These are phyloP conservation scores for grape (Vitis vinifera) DNA, from an alignment of 164 flowering plant species.

Conservation along the genomic window DNA sequence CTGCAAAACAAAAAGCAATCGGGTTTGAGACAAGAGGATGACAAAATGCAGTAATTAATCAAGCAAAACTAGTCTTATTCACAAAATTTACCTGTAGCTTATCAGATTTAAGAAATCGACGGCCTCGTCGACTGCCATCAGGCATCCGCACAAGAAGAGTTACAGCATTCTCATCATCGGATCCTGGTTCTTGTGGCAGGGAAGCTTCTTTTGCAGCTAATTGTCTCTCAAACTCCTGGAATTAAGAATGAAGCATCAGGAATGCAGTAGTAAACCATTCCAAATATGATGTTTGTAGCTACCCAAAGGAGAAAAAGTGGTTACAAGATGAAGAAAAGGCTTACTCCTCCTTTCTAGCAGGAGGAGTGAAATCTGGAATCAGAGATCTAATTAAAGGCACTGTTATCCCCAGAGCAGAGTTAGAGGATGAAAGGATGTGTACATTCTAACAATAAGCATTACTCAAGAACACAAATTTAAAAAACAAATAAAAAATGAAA, in stretches of 20 bases:
- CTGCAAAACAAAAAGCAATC: conserved; percentile 43
- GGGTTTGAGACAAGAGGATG: not conserved
- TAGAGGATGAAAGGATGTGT: too few species aligned
- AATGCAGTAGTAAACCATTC: not conserved
- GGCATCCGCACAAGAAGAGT: conserved; percentile 91
- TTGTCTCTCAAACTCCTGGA: conserved; percentile 77
- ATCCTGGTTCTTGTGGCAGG: conserved; percentile 77
- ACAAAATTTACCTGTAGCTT: conserved; percentile 61
- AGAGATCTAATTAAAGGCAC: too few species aligned
- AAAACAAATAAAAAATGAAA: too few species aligned
- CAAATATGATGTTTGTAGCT: not conserved
- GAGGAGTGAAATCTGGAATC: too few species aligned
- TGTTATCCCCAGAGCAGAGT: too few species aligned
- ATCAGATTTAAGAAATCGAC: conserved; percentile 80
- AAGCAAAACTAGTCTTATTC: not conserved
- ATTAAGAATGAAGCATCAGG: conserved; percentile 12
- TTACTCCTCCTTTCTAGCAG: too few species aligned
- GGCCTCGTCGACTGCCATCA: conserved; percentile 89
- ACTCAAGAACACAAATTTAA: too few species aligned
- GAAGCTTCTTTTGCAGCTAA: conserved; percentile 84
- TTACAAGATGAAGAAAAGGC: too few species aligned
- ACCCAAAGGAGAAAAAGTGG: too few species aligned
- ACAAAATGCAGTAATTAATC: not conserved
- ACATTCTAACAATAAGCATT: too few species aligned
- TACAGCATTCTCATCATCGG: conserved; percentile 76